phyloP scores from a whole-genome alignment of 148 eudicot species.

The Vaccinium darrowii region DNA sequence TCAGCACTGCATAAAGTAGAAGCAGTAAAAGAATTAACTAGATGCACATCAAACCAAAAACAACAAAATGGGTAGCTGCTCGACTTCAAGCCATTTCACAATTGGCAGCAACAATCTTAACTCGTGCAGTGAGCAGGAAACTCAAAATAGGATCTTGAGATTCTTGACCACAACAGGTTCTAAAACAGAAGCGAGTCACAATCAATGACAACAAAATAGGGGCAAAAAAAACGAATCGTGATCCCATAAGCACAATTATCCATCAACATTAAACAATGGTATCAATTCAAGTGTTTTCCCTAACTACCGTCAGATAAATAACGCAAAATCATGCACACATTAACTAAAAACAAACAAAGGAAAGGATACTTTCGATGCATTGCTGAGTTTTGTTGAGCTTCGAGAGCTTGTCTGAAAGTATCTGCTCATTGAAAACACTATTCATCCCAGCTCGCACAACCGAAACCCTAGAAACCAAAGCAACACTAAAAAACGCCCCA shows the following conservation, averaged over 20 bases:
- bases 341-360: not conserved
- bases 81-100: not conserved
- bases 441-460: not conserved
- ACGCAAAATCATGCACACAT: not conserved
- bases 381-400: constrained; percentile 11
- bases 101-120: not conserved
- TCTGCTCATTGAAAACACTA: constrained; percentile 10
- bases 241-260: not conserved
- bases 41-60: not conserved
- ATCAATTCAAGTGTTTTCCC: not conserved
- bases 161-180: not conserved
- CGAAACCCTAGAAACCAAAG: not conserved
- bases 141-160: not conserved
- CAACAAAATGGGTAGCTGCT: not conserved
- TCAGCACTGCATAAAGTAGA: not conserved
- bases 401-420: not conserved
- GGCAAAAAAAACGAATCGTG: not conserved
- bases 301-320: not conserved
- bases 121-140: not conserved
- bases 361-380: constrained; percentile 9
- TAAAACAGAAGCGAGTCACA: not conserved
- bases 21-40: not conserved
- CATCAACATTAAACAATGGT: not conserved
- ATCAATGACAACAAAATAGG: not conserved
- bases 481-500: not conserved